Conservation (phyloP, 768 basidiomycete genomes). For the Kwoniella mangroviensis region DNA sequence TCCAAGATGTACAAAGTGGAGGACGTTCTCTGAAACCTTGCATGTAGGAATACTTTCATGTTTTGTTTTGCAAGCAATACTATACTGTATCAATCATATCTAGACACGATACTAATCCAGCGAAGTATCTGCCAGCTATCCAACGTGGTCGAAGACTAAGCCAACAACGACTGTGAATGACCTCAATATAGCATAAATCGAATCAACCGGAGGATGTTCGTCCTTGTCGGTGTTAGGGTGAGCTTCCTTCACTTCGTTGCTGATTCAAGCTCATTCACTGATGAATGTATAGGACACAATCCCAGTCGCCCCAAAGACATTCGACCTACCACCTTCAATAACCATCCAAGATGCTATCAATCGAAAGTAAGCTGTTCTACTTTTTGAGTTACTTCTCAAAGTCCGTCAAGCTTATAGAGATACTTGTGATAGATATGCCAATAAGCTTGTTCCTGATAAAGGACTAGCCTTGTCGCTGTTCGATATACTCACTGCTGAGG, state of each 20-base stretch:
- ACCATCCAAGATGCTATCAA: constrained; percentile 85
- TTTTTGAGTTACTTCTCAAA: not conserved
- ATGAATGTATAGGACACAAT: constrained; percentile 74
- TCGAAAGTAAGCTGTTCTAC: constrained; percentile 65
- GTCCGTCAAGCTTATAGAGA: not conserved
- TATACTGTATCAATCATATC: not conserved
- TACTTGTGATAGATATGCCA: constrained; percentile 67
- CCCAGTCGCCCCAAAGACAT: constrained; percentile 83
- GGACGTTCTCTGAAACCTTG: constrained; percentile 4
- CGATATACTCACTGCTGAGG: constrained; percentile 81
- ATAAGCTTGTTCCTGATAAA: constrained; percentile 77
- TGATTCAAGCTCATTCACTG: constrained; percentile 1
- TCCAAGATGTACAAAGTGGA: not conserved
- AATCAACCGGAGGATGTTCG: constrained; percentile 47
- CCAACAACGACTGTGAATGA: too few relatives aligned
- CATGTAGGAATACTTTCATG: not conserved
- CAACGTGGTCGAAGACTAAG: too few relatives aligned
- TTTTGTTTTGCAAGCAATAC: not conserved
- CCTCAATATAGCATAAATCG: not conserved
- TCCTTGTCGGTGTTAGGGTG: constrained; percentile 52
- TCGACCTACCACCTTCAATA: constrained; percentile 74
- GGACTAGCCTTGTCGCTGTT: constrained; percentile 90
- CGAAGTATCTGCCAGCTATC: not conserved
- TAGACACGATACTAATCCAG: not conserved
- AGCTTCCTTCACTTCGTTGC: constrained; percentile 4